Conservation (phyloP, 805 yeast genomes). For the Blastobotrys muscicola region DNA sequence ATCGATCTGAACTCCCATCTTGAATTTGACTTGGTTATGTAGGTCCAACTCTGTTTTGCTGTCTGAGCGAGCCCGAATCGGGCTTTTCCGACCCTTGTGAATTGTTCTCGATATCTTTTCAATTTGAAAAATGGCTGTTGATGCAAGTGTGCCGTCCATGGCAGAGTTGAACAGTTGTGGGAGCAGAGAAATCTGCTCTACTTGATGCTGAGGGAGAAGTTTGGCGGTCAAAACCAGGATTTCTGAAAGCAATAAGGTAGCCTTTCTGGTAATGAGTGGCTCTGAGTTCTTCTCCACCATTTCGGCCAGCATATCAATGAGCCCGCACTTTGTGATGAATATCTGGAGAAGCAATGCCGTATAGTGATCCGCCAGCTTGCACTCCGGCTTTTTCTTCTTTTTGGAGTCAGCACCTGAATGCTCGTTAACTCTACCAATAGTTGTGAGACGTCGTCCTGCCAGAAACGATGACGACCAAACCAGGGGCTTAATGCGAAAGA, state of each 20-base stretch:
- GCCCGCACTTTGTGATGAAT: constrained; percentile 44
- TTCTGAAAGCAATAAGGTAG: constrained; percentile 56
- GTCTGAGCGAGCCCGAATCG: background rate
- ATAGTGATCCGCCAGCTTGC: constrained; percentile 43
- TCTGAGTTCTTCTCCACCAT: constrained; percentile 37
- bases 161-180: constrained; percentile 22
- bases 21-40: constrained; percentile 19
- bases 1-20: constrained; percentile 39
- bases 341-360: constrained; percentile 50
- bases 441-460: constrained; percentile 22
- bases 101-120: constrained; percentile 28
- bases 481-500: constrained; percentile 49
- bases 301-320: constrained; percentile 39
- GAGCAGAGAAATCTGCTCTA: constrained; percentile 19
- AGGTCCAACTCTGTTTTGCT: background rate
- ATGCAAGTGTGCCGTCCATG: constrained; percentile 21
- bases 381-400: constrained; percentile 16
- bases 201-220: constrained; percentile 43
- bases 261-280: constrained; percentile 43
- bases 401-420: background rate
- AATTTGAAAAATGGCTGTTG: constrained; percentile 37
- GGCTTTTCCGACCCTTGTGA: constrained; percentile 8
- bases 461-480: constrained; percentile 39
- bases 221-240: constrained; percentile 44
- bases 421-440: constrained; percentile 9